Evolutionary conservation across 257 asterid genomes (phyloP), one percentile per base, ranked within the genome.

Genomic region (Solanum infundibuliforme): DNA sequence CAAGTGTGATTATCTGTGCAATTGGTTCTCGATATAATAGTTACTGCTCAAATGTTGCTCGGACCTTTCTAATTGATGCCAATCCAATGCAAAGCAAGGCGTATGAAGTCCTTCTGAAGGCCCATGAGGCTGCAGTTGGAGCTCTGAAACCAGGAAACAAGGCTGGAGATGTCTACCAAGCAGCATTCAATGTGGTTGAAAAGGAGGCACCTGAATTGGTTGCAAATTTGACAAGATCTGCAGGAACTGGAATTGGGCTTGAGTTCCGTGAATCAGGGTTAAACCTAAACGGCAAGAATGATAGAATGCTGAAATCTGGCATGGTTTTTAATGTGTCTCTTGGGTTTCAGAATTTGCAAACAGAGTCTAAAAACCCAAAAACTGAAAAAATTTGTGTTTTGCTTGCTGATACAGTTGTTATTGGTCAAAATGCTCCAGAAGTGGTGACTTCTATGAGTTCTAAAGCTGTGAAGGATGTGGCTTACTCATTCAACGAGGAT

Each of bases 181-280:
- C 89, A 71, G 90, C 90, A 6, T 48, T 66, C 84, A 58, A 79
- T 36, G 68, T 89, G n/a, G 88, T 89, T 8, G 65, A 89, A 89
- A 89, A 86, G 87, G 90, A 89, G 90, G 91, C 89, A 83, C 91
- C 89, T 73, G 91, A 87, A 66, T 83, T 89, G 86, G 86, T 25
- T 72, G 84, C 75, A 74, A 74, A 86, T 75, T 72, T 89, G 87
- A 87, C 91, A 10, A 89, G 79, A 87, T 89, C 89, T 58, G 89
- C 89, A 12, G 91, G 91, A 74, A 89, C 91, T 16, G 91, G 91
- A 27, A 89, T 89, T 43, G 91, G 91, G 25, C 91, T 89, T 35
- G 91, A 89, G 85, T 89, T 89, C 82, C 89, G 91, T 62, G 91
- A 89, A 85, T 87, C 91, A 25, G 91, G 90, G 31, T 75, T 83